These are phyloP conservation scores for Backusella australiensis DNA, from an alignment of 192 early-diverging fungal species.

Conservation along the genomic window DNA sequence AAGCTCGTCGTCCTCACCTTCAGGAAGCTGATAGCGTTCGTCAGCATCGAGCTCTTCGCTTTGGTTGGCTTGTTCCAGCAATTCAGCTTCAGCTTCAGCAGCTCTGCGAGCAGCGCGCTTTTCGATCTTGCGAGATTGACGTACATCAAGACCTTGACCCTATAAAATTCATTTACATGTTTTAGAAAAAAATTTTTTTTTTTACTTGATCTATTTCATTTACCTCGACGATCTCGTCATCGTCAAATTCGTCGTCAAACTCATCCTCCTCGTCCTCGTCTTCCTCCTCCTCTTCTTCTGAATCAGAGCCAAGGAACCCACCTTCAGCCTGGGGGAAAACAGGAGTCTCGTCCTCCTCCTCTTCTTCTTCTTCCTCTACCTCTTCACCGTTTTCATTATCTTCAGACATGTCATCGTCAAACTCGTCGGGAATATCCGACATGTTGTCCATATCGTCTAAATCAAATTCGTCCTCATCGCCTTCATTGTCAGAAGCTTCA, in stretches of 20 bases:
- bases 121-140: slow-evolving; percentile 60
- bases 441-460: slow-evolving; percentile 27
- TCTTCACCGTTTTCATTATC: slow-evolving; percentile 32
- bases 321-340: slow-evolving; percentile 23
- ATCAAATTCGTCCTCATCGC: slow-evolving; percentile 31
- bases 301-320: slow-evolving; percentile 29
- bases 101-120: slow-evolving; percentile 60
- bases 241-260: slow-evolving; percentile 25
- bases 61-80: slow-evolving; percentile 69
- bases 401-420: slow-evolving; percentile 22
- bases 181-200: background rate
- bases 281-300: slow-evolving; percentile 24
- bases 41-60: slow-evolving; percentile 74
- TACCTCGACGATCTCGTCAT: slow-evolving; percentile 35
- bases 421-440: slow-evolving; percentile 35
- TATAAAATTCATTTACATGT: slow-evolving; percentile 19
- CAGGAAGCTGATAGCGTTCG: slow-evolving; percentile 65
- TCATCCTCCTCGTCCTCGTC: slow-evolving; percentile 36
- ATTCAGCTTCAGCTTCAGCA: slow-evolving; percentile 66
- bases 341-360: slow-evolving; percentile 46
- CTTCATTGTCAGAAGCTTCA: slow-evolving; percentile 39
- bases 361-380: slow-evolving; percentile 40
- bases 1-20: slow-evolving; percentile 64
- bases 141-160: slow-evolving; percentile 47
- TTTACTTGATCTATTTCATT: slow-evolving; percentile 1